Percentiles rank a stretch among this genome's conserved stretches.
Evolutionary conservation across 1,284 basidiomycete genomes (phyloP).

Genomic region (Pseudozyma tsukubaensis): DNA sequence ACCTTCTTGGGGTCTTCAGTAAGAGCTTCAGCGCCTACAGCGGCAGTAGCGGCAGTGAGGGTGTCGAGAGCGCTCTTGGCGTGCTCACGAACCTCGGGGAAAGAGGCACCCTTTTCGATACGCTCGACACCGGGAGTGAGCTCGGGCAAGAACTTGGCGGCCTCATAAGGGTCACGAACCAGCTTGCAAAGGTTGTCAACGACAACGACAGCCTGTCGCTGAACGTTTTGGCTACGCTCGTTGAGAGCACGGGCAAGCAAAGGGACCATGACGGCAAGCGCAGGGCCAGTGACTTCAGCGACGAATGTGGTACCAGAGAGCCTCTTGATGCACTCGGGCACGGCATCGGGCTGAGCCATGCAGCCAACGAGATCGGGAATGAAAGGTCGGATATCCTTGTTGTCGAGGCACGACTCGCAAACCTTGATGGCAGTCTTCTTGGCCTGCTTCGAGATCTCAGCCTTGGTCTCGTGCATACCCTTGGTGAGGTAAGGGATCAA

Average conservation of each 20-base stretch:
- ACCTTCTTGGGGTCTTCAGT: slow-evolving; percentile 60
- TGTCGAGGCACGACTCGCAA: slow-evolving; percentile 88
- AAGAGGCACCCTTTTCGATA: slow-evolving; percentile 89
- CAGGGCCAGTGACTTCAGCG: slow-evolving; percentile 94
- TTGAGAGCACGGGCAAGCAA: slow-evolving; percentile 91
- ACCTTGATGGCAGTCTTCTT: slow-evolving; percentile 92
- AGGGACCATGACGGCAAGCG: slow-evolving; percentile 94
- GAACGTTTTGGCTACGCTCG: slow-evolving; percentile 84
- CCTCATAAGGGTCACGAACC: slow-evolving; percentile 89
- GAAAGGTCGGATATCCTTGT: slow-evolving; percentile 91
- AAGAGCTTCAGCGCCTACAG: slow-evolving; percentile 46
- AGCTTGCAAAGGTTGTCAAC: slow-evolving; percentile 98
- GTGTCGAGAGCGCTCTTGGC: slow-evolving; percentile 66
- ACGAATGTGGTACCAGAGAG: slow-evolving; percentile 95
- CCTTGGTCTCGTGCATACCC: slow-evolving; percentile 97
- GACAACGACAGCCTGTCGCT: slow-evolving; percentile 81
- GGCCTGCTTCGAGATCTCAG: slow-evolving; percentile 89
- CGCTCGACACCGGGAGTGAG: slow-evolving; percentile 92
- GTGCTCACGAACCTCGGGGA: slow-evolving; percentile 81
- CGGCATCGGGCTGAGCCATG: slow-evolving; percentile 86
- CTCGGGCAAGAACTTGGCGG: slow-evolving; percentile 86
- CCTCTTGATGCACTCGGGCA: slow-evolving; percentile 94
- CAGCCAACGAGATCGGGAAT: slow-evolving; percentile 84
- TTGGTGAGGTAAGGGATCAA: slow-evolving; percentile 88
- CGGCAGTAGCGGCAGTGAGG: slow-evolving; percentile 50